Percentiles rank a stretch among this genome's conserved stretches.
Conservation (phyloP, 2,329 filamentous ascomycete genomes). For the Exophiala aquamarina region DNA sequence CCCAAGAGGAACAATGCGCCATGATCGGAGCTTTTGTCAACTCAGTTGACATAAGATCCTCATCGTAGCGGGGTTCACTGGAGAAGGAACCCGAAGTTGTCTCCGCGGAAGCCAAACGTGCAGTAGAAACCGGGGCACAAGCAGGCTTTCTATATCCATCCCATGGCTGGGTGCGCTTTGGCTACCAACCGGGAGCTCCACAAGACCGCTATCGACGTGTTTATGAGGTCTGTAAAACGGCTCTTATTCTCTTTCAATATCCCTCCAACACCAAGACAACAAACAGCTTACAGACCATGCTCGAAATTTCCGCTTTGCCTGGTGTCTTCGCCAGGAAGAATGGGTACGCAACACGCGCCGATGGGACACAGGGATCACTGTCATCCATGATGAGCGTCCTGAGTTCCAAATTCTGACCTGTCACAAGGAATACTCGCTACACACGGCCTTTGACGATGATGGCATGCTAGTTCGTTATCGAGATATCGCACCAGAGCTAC, state of each 20-base stretch:
- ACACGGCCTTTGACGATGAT: background rate
- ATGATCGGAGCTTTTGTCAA: conserved; percentile 46
- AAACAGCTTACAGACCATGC: conserved; percentile 52
- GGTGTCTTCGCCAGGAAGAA: conserved; percentile 60
- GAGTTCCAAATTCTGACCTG: conserved; percentile 50
- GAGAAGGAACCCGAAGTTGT: conserved; percentile 54
- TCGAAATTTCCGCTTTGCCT: conserved; percentile 54
- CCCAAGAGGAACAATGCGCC: conserved; percentile 48
- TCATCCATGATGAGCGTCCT: conserved; percentile 50
- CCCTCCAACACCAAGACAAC: conserved; percentile 55
- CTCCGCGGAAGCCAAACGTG: conserved; percentile 52
- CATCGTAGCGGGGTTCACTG: conserved; percentile 55
- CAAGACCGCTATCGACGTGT: conserved; percentile 54
- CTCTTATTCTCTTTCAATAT: conserved; percentile 56
- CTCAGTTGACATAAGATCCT: conserved; percentile 43
- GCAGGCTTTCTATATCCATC: conserved; percentile 55
- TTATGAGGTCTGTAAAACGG: conserved; percentile 50
- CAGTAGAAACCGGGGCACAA: conserved; percentile 51
- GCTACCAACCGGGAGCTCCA: conserved; percentile 53
- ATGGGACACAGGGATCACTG: conserved; percentile 57
- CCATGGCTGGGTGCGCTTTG: conserved; percentile 57
- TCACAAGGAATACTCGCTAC: background rate
- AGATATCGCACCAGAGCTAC: background rate
- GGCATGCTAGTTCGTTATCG: background rate
- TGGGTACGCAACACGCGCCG: conserved; percentile 58